Base-by-base conservation (phyloP, 164 flowering plant species). In the Liriodendron chinense region DNA sequence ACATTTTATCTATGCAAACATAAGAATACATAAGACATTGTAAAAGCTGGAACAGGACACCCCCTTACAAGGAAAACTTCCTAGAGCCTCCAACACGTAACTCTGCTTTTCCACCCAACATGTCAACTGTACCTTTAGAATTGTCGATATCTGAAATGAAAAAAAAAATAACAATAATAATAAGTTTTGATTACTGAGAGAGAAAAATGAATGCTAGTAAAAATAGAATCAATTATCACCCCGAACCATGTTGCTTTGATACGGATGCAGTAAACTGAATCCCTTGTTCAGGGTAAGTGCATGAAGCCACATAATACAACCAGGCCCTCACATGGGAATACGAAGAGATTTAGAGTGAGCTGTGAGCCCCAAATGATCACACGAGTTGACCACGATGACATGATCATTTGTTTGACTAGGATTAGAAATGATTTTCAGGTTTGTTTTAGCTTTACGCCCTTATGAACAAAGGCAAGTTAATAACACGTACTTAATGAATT, bases 11-110 rank as follows among this genome's bases (percentile, higher is more conserved):
- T 1, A 47, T 18, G 34, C 26, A 28, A 5, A 48, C 4, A 50
- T 12, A 68, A 61, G 49, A 62, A 64, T 63, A 73, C 56, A 70
- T 24, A 43, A 47, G 48, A 47, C 49, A 73, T 34, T 18, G 28
- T 23, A 14, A 65, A 69, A 74, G 73, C 50, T 70, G 53, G 73
- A 47, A 61, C 25, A 22, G 8, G 22, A 76, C 48, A 82, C 62
- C 20, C 43, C 49, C 91, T 82, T 77, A 87, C 91, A 75, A 80
- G 65, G 79, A 72, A 71, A 63, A 24, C 77, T 76, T 80, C 72
- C 63, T 71, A 10, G 80, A 72, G 74, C 26, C 72, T 28, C 75
- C 72, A 69, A 57, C 79, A 63, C 59, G 70, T 26, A 68, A 72
- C 10, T 83, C 81, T 25, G 77, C 83, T 25, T 73, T 79, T 66